Conservation (phyloP, 257 asterid species). For the Henckelia pumila region DNA sequence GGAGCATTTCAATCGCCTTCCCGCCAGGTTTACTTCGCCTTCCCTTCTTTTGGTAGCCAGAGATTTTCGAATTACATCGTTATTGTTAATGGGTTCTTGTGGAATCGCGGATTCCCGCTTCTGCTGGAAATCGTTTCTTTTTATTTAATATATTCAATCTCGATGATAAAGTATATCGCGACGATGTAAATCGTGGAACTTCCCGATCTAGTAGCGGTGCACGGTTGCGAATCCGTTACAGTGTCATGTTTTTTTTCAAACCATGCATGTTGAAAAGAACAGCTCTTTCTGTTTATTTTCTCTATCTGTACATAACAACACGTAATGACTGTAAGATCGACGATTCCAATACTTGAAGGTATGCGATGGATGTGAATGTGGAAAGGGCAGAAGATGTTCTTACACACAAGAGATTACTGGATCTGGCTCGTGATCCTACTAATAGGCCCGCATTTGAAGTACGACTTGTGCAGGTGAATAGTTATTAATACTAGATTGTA, state of each 20-base stretch:
- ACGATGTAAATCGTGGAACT: neutral
- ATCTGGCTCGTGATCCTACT: constrained; percentile 81
- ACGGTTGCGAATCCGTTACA: neutral
- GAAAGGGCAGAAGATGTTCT: constrained; percentile 98
- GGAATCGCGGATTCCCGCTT: neutral
- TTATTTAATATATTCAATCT: neutral
- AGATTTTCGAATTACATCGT: neutral
- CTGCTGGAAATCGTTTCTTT: neutral
- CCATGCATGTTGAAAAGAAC: constrained; percentile 5
- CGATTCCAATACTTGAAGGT: constrained; percentile 45
- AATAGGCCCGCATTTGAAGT: constrained; percentile 92
- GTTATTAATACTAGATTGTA: neutral
- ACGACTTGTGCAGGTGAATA: constrained; percentile 85
- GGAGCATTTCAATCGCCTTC: constrained; percentile 93
- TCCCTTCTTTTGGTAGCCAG: neutral
- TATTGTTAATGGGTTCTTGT: neutral
- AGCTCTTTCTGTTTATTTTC: neutral
- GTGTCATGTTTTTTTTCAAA: neutral
- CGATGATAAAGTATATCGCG: neutral
- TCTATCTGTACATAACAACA: neutral
- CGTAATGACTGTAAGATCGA: constrained; percentile 24
- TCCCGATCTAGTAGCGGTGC: neutral
- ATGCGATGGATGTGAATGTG: constrained; percentile 92
- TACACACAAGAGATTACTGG: constrained; percentile 75
- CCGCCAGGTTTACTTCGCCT: constrained; percentile 56